Conservation (phyloP, 176 grass and related monocot species). For the Alopecurus myosuroides region DNA sequence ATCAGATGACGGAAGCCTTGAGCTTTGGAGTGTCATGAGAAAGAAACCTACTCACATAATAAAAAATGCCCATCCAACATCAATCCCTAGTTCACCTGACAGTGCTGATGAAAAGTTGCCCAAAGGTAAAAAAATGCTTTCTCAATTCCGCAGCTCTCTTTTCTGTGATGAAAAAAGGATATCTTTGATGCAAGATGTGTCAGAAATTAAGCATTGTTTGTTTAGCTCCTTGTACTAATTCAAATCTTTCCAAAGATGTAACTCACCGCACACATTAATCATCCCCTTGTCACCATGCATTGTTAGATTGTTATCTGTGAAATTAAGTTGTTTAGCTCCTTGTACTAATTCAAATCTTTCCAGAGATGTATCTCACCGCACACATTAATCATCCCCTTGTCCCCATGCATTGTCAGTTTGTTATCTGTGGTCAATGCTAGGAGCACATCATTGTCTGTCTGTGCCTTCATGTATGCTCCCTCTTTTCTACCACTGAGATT, state of each 20-base stretch:
- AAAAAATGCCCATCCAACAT: slow-evolving; percentile 64
- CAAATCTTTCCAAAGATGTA: neutral
- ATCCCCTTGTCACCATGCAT: neutral
- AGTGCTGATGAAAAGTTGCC: slow-evolving; percentile 15
- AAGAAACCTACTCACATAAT: slow-evolving; percentile 71
- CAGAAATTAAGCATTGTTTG: neutral
- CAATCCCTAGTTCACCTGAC: slow-evolving; percentile 8
- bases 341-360: neutral
- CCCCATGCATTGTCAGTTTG: neutral
- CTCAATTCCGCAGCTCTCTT: neutral
- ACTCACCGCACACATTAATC: neutral
- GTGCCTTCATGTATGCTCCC: neutral
- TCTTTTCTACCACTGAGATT: neutral
- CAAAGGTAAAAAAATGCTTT: slow-evolving; percentile 11
- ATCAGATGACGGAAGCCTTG: slow-evolving; percentile 68
- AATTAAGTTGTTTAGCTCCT: no score
- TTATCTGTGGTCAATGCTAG: neutral
- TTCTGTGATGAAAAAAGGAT: neutral
- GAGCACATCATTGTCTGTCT: neutral
- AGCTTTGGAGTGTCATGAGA: slow-evolving; percentile 59
- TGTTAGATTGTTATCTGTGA: neutral
- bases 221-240: neutral
- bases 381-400: neutral
- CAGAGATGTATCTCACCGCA: neutral
- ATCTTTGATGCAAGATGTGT: neutral